Percentiles rank a stretch among this genome's conserved stretches.
phyloP scores from a whole-genome alignment of 2,329 filamentous ascomycete species.

The Colletotrichum chlorophyti region DNA sequence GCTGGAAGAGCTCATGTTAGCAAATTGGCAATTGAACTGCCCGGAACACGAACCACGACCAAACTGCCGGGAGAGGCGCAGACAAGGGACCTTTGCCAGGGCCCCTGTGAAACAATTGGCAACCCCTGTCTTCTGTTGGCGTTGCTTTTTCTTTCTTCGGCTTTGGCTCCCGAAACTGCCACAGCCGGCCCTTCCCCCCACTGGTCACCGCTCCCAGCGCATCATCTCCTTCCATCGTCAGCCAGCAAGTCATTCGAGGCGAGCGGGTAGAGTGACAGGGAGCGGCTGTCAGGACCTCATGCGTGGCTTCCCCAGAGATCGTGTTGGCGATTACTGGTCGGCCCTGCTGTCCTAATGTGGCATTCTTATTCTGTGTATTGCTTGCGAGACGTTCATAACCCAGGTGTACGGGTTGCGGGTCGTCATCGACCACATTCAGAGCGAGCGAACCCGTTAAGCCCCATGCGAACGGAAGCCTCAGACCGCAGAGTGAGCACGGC shows the following conservation, averaged over 20 bases:
- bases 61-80: slow-evolving; percentile 16
- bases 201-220: slow-evolving; percentile 15
- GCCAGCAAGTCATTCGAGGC: slow-evolving; percentile 11
- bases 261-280: background rate
- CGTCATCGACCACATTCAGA: no score
- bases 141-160: slow-evolving; percentile 11
- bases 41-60: background rate
- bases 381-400: no score
- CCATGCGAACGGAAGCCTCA: no score
- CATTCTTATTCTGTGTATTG: no score
- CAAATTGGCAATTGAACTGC: background rate
- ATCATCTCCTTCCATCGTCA: no score
- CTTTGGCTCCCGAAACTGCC: slow-evolving; percentile 17
- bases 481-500: no score
- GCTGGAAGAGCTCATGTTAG: no score
- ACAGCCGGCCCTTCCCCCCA: slow-evolving; percentile 3
- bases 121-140: slow-evolving; percentile 11
- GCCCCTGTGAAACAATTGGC: background rate
- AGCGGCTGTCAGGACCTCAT: slow-evolving; percentile 2
- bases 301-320: background rate
- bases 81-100: background rate
- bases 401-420: no score
- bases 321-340: no score
- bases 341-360: background rate
- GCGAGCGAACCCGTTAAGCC: no score